Evolutionary conservation across 176 grass and related monocot genomes (phyloP), one percentile per base, ranked within the genome.

Genomic region (Musa acuminata): DNA sequence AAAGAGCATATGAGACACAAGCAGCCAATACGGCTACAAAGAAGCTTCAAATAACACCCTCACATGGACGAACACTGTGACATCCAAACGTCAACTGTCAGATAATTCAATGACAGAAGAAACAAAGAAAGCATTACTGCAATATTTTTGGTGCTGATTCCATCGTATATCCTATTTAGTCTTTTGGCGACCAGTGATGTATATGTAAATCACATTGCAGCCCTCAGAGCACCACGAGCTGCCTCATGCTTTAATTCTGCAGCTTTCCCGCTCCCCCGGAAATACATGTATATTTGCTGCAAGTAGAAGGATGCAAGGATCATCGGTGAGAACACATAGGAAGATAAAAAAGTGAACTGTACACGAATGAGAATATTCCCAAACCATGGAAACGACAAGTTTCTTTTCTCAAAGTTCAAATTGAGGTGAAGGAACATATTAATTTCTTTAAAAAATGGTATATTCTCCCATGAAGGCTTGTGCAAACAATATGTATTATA

Each of bases 211-310:
- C 82, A 91, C 64, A 87, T 87, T 51, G 88, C 82, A 49, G 88
- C 85, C 80, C 88, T 87, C 8, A 86, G 64, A 51, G 85, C 85
- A 43, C 77, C 2, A 77, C 76, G 80, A 10, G 77, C 83, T 16
- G 63, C 69, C 20, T 91, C 85, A 1, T 55, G 80, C 85, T 72
- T 91, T 83, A 91, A 72, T 54, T 87, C 69, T 11, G 82, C 80
- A 66, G 84, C 80, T 75, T 91, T 91, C 52, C 89, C 89, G 3
- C 85, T 91, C 11, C 89, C 89, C 49, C 89, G 80, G 69, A 91
- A 91, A 49, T 91, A 91, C 12, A 62, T 66, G 68, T 85, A 91
- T 14, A 87, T 85, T 78, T 81, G 80, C 89, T 91, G 89, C 69
- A 75, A 8, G 57, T 8, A 27, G 4, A 69, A 43, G 9, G 48